Base-by-base conservation (phyloP, 306 rosid species). In the Medicago arabica region DNA sequence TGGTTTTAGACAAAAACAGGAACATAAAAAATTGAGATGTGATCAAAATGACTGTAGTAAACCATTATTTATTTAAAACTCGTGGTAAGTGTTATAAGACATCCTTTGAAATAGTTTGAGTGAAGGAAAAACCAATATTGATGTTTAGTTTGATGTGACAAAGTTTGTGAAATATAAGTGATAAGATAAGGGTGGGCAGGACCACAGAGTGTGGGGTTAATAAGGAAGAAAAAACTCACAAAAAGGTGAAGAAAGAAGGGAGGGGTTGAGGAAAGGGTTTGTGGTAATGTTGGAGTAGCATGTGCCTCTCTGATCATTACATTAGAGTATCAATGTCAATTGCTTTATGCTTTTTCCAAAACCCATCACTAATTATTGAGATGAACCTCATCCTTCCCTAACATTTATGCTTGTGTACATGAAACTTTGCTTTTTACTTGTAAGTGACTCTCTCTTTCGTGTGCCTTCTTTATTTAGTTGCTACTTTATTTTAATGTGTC, bases 281-380 rank as follows among this genome's bases (percentile, higher is more conserved):
- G 84, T 79, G 87, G 88, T 73, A 85, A 76, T 74, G 88, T 86
- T 85, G 85, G 86, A 67, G 44, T 84, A 49, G 86, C 97, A 95
- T 92, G 96, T 95, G 97, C 88, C 40, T 77, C 83, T 80, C 92
- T 80, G 91, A 82, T 88, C 87, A 85, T 85, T 65, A 82, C 87
- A 36, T 80, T 82, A 72, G 80, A 75, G 92, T 81, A 83, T 89
- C 92, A 85, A 88, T 89, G 31, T 91, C 97, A 84, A 18, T 74
- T 66, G 83, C 90, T 88, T 88, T 90, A 69, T 87, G 89, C 89
- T 85, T 85, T 80, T 84, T 76, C 68, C 84, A 61, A 85, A 85
- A 54, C 57, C 76, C 79, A 64, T 79, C 78, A 83, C 85, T 78
- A 87, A 95, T 92, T 86, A 87, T 89, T 87, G 87, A 90, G 97